A percentile compares a stretch with the other conserved stretches of the same genome.
These are phyloP conservation scores for Fusarium oligoseptatum DNA, from an alignment of 2,329 filamentous ascomycete species.

Conservation along the genomic window DNA sequence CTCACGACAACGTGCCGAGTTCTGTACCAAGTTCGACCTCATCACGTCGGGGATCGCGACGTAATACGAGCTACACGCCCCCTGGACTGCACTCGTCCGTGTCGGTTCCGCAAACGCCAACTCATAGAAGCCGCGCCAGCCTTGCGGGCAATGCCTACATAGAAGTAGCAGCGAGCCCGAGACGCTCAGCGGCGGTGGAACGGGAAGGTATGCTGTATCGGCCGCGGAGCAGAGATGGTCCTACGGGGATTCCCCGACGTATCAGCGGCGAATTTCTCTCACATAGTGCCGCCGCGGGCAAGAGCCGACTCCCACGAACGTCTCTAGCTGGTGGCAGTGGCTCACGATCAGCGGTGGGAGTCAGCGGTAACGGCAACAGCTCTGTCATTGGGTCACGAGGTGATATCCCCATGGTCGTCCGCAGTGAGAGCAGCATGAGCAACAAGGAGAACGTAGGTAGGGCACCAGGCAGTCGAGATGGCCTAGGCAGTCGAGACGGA, in stretches of 20 bases:
- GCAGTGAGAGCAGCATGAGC: conserved; percentile 56
- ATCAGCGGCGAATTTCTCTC: conserved; percentile 57
- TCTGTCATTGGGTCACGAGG: conserved; percentile 30
- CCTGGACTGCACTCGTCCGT: conserved; percentile 63
- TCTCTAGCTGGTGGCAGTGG: conserved; percentile 49
- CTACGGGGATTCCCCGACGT: conserved; percentile 58
- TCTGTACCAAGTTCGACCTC: conserved; percentile 50
- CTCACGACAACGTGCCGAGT: conserved; percentile 54
- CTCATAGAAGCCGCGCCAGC: conserved; percentile 56
- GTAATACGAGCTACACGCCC: conserved; percentile 68
- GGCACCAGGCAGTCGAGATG: conserved; percentile 43
- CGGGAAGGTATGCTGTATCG: conserved; percentile 58
- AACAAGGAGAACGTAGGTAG: conserved; percentile 55
- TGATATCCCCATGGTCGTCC: conserved; percentile 50
- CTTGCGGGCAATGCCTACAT: conserved; percentile 60
- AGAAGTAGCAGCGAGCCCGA: conserved; percentile 66
- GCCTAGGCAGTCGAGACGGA: conserved; percentile 41
- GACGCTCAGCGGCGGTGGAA: conserved; percentile 56
- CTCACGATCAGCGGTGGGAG: conserved; percentile 30
- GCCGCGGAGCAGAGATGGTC: conserved; percentile 58
- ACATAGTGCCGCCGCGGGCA: conserved; percentile 44
- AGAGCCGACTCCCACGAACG: conserved; percentile 57
- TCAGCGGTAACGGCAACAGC: conserved; percentile 35
- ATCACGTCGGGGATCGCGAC: conserved; percentile 57
- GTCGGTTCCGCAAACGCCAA: conserved; percentile 67